These are phyloP conservation scores for Thyridium curvatum DNA, from an alignment of 2,329 filamentous ascomycete species.

Conservation along the genomic window DNA sequence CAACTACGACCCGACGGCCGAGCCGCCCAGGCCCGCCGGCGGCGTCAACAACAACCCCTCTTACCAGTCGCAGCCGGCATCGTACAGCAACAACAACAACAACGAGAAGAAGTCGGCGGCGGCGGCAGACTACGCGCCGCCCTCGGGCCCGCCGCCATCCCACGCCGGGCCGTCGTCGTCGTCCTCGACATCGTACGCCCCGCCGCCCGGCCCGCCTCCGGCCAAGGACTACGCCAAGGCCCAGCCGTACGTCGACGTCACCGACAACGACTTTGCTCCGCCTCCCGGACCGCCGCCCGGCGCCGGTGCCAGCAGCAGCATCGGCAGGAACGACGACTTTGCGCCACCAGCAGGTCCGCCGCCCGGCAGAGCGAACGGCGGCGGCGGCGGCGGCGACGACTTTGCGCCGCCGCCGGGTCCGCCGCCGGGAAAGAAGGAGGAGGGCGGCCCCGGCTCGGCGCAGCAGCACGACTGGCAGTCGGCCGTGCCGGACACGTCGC, in stretches of 20 bases:
- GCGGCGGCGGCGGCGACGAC: conserved; percentile 10
- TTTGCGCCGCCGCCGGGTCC: conserved; percentile 21
- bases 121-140: conserved; percentile 12
- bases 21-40: conserved; percentile 2
- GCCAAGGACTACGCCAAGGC: conserved; percentile 18
- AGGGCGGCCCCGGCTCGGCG: conserved; percentile 3
- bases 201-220: conserved; percentile 19
- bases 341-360: conserved; percentile 9
- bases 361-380: conserved; percentile 8
- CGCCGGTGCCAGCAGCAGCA: too few relatives aligned
- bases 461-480: conserved; percentile 62
- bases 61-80: too few relatives aligned
- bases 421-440: conserved; percentile 17
- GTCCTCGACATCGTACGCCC: conserved; percentile 8
- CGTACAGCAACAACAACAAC: too few relatives aligned
- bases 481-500: conserved; percentile 64
- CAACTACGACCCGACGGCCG: conserved; percentile 1
- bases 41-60: too few relatives aligned
- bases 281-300: conserved; percentile 23
- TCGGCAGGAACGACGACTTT: conserved; percentile 3
- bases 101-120: not conserved
- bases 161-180: conserved; percentile 6
- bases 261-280: conserved; percentile 18
- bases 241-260: not conserved
- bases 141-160: conserved; percentile 17